Conservation (phyloP, 2,329 filamentous ascomycete genomes). For the Kalmusia sp. region DNA sequence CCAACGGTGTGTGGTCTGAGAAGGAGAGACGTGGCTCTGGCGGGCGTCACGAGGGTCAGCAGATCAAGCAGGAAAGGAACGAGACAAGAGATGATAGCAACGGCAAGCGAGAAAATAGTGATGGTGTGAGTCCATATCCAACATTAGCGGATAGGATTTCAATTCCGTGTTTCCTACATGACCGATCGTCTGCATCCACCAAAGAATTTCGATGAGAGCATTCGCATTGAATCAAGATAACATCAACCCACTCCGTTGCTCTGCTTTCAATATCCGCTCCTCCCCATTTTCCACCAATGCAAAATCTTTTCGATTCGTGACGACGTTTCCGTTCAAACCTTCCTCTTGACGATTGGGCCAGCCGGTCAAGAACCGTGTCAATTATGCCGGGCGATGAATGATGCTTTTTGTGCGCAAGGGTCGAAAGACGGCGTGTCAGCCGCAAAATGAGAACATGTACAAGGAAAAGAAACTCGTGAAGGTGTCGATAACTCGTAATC, state of each 20-base stretch:
- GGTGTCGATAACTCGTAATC: constrained; percentile 41
- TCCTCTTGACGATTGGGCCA: constrained; percentile 41
- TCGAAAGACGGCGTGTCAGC: constrained; percentile 46
- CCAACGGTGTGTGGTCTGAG: no score
- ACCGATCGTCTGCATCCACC: constrained; percentile 7
- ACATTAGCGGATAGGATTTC: constrained; percentile 8
- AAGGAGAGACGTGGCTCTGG: no score
- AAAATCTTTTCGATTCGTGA: constrained; percentile 39
- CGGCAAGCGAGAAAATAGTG: no score
- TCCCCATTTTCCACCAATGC: constrained; percentile 41
- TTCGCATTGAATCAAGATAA: constrained; percentile 19
- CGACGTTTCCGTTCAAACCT: constrained; percentile 44
- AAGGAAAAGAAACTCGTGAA: constrained; percentile 47
- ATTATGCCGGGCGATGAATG: constrained; percentile 44
- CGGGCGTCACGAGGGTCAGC: no score
- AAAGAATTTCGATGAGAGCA: constrained; percentile 7
- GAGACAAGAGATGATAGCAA: neutral
- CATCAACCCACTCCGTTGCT: constrained; percentile 40
- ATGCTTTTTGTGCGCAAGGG: constrained; percentile 46
- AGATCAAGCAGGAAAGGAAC: no score
- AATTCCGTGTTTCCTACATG: constrained; percentile 13
- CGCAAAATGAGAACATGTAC: constrained; percentile 50
- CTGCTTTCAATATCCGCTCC: constrained; percentile 40
- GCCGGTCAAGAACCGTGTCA: constrained; percentile 44
- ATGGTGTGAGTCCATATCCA: constrained; percentile 5